Percentiles rank a stretch among this genome's conserved stretches.
phyloP scores from a whole-genome alignment of 2,329 filamentous ascomycete genomes.

The Cladosporium sp. region DNA sequence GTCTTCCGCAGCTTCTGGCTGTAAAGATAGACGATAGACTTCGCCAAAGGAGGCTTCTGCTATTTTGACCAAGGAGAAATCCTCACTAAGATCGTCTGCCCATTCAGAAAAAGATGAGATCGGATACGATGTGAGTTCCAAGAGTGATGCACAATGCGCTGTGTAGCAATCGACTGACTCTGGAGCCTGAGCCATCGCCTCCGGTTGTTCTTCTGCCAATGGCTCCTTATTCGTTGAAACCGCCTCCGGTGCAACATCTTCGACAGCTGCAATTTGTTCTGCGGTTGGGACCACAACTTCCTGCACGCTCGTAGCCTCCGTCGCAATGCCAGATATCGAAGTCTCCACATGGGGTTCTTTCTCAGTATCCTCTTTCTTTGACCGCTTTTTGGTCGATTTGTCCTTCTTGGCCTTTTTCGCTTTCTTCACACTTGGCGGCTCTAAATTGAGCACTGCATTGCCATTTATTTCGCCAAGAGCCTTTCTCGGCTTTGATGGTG shows the following conservation, averaged over 20 bases:
- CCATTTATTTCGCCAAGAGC: conserved; percentile 21
- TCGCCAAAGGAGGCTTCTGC: conserved; percentile 65
- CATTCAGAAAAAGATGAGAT: conserved; percentile 38
- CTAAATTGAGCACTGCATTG: conserved; percentile 19
- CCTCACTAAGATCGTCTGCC: conserved; percentile 37
- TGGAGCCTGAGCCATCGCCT: neutral
- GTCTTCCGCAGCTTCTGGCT: conserved; percentile 22
- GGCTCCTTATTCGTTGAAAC: neutral
- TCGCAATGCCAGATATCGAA: neutral
- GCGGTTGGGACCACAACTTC: neutral
- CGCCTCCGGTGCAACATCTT: neutral
- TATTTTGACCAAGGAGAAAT: conserved; percentile 55
- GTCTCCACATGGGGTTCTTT: neutral
- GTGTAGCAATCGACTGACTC: conserved; percentile 15
- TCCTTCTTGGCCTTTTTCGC: conserved; percentile 13
- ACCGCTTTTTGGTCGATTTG: conserved; percentile 5
- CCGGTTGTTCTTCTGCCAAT: neutral
- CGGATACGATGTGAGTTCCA: conserved; percentile 30
- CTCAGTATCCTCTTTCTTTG: conserved; percentile 9
- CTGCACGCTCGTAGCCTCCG: neutral
- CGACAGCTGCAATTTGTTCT: neutral
- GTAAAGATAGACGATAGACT: conserved; percentile 55
- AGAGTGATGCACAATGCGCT: conserved; percentile 24
- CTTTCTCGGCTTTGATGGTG: conserved; percentile 14
- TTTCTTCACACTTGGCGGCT: conserved; percentile 11